Evolutionary conservation across 441 rosid species (phyloP).

Genomic region (Gossypium aridum): DNA sequence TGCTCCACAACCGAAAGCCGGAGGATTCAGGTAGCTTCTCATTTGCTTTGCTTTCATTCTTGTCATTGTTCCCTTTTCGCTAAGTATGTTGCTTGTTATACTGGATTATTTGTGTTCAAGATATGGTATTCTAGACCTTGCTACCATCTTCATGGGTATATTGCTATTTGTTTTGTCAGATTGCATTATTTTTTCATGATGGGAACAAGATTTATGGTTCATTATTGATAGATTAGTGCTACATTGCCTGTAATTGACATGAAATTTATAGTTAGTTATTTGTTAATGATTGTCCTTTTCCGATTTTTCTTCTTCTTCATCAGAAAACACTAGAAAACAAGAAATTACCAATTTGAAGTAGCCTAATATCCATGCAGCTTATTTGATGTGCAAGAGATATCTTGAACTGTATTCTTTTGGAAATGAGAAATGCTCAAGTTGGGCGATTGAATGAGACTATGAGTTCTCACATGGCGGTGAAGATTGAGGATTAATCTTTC

Average conservation of each 20-base stretch:
- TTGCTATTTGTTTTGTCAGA: background rate
- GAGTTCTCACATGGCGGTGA: background rate
- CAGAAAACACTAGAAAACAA: constrained; percentile 1
- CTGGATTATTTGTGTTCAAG: background rate
- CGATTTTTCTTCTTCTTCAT: background rate
- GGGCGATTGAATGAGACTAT: background rate
- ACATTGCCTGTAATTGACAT: background rate
- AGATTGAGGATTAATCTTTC: background rate
- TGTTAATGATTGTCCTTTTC: background rate
- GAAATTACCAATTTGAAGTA: background rate
- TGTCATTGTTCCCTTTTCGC: background rate
- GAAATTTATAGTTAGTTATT: background rate
- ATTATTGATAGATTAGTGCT: background rate
- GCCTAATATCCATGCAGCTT: background rate
- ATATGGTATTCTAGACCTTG: background rate
- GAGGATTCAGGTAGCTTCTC: constrained; percentile 52
- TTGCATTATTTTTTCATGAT: background rate
- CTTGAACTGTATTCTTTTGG: constrained; percentile 1
- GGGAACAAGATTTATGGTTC: background rate
- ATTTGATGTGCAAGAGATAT: constrained; percentile 6
- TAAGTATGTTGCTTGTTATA: constrained; percentile 4
- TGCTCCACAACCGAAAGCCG: constrained; percentile 68
- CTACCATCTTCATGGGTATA: constrained; percentile 4
- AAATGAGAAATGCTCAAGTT: background rate
- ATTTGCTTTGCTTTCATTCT: constrained; percentile 5